Base-by-base conservation (phyloP, 164 flowering plant species). In the Tetrastigma voinierianum region DNA sequence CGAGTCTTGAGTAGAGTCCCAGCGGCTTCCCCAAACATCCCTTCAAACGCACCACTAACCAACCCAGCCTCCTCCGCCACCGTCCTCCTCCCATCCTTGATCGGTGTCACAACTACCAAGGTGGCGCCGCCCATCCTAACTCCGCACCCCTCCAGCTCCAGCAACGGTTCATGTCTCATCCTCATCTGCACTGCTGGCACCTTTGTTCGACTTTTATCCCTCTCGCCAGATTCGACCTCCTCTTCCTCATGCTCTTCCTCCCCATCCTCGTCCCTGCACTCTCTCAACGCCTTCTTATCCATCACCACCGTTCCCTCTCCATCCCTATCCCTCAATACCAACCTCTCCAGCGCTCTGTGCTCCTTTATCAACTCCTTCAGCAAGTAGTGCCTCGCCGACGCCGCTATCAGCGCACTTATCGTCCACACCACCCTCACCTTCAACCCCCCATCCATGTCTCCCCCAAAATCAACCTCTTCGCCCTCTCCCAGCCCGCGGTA, bases 371-470 rank as follows among this genome's bases (percentile, higher is more conserved):
- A 78, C 11, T 83, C 82, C 46, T 52, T 59, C 55, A 82, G 49
- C 77, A 80, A 47, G 48, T 71, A 76, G 70, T 83, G 86, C 71
- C 87, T 71, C 15, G 84, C 78, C 9, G 87, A 82, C 3, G 89
- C 89, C 19, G 87, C 85, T 0, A 85, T 81, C 61, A 83, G 60
- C 4, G 83, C 77, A 66, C 82, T 78, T 19, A 85, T 77, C 55
- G 86, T 81, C 87, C 87, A 84, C 47, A 80, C 74, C 59, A 86
- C 84, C n/a, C 87, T 57, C 75, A 48, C 60, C 72, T 80, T 82
- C 79, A 82, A 18, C 24, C 77, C 84, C n/a, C 77, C 70, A 13
- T 25, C 46, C 17, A 32, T 52, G 46, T 64, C 66, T 20, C 63
- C 76, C 24, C 49, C 64, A 19, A 66, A 55, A 40, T 51, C 70